A percentile compares a stretch with the other conserved stretches of the same genome.
phyloP scores from a whole-genome alignment of 768 basidiomycete species.

The Tulasnella sp. region DNA sequence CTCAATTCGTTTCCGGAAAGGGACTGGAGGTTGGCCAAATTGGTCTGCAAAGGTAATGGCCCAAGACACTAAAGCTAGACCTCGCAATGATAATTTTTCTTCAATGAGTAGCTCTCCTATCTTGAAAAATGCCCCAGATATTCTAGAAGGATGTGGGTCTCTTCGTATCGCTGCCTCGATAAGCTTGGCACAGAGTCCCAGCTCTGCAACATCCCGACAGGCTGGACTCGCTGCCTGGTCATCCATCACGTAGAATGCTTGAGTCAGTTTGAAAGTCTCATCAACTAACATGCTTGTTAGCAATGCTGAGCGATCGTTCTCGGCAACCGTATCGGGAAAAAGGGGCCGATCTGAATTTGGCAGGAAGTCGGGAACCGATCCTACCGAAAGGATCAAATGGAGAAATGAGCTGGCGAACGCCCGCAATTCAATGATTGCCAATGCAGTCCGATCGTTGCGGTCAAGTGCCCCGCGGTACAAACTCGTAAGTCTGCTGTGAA shows the following conservation, averaged over 20 bases:
- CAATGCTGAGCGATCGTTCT: not conserved
- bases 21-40: not conserved
- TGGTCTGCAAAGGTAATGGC: not conserved
- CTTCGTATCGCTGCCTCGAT: not conserved
- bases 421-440: not conserved
- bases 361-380: not conserved
- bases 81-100: not conserved
- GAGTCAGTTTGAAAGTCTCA: not conserved
- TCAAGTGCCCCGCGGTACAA: not conserved
- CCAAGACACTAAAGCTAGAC: not conserved
- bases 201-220: not conserved
- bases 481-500: not conserved
- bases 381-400: not conserved
- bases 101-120: not conserved
- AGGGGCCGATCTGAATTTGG: not conserved
- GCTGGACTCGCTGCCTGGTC: not conserved
- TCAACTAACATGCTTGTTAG: not conserved
- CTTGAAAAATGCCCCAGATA: not conserved
- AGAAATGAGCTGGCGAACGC: not conserved
- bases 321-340: not conserved
- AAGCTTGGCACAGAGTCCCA: not conserved
- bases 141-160: not conserved
- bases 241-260: not conserved
- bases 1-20: not conserved
- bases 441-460: not conserved